These are phyloP conservation scores for Coemansia sp. DNA, from an alignment of 192 early-diverging fungal genomes.

Conservation along the genomic window DNA sequence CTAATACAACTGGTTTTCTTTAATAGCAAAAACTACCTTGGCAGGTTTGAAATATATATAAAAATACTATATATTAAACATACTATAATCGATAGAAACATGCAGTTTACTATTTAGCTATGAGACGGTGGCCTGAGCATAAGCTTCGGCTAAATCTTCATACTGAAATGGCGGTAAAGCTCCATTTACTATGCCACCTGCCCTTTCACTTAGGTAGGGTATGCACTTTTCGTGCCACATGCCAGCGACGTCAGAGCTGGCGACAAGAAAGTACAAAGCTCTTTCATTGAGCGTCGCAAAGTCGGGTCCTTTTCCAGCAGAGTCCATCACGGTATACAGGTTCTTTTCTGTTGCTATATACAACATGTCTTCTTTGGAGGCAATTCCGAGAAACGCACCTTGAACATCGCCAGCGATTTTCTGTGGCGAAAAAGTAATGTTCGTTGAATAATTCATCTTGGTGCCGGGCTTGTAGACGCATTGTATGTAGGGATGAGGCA, in stretches of 20 bases:
- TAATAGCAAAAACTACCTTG: neutral
- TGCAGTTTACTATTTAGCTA: neutral
- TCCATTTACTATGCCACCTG: neutral
- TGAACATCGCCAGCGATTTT: neutral
- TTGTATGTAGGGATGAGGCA: neutral
- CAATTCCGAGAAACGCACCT: neutral
- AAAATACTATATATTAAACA: neutral
- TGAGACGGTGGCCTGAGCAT: neutral
- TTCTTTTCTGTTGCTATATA: neutral
- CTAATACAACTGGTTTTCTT: neutral
- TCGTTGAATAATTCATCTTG: neutral
- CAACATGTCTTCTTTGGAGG: neutral
- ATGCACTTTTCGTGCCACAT: neutral
- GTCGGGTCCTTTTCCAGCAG: neutral
- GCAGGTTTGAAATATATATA: neutral
- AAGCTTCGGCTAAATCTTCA: neutral
- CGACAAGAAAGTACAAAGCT: neutral
- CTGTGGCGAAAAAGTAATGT: neutral
- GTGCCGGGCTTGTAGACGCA: neutral
- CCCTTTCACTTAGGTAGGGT: neutral
- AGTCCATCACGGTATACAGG: neutral
- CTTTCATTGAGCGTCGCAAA: neutral
- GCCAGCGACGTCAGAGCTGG: neutral
- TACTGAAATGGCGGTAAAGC: neutral
- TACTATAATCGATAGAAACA: neutral